These are phyloP conservation scores for Ostreobium quekettii DNA, from an alignment of 139 green algal species.

Conservation along the genomic window DNA sequence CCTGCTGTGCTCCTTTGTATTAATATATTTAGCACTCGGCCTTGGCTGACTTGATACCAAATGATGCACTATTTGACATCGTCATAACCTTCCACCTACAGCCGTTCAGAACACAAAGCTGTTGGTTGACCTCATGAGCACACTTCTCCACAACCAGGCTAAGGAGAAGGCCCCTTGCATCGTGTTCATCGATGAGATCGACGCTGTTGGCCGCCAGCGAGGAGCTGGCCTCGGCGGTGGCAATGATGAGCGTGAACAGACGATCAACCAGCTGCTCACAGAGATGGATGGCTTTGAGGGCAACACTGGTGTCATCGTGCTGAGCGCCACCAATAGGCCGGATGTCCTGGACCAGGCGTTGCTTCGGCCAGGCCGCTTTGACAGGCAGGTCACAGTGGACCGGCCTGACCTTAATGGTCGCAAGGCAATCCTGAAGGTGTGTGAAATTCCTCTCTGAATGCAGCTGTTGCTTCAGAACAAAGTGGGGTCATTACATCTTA, in stretches of 20 bases:
- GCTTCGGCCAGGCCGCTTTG: conserved; percentile 94
- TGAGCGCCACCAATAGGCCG: conserved; percentile 94
- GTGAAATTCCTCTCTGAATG: conserved; percentile 21
- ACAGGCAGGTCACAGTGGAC: conserved; percentile 91
- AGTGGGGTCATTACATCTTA: no score
- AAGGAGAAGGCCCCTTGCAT: conserved; percentile 99
- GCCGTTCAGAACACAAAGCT: no score
- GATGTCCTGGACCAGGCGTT: conserved; percentile 97
- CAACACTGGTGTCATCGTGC: conserved; percentile 97
- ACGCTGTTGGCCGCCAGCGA: conserved; percentile 90
- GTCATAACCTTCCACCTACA: no score
- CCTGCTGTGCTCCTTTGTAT: no score
- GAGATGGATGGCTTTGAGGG: conserved; percentile 98
- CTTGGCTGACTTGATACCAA: no score
- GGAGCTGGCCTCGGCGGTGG: conserved; percentile 90
- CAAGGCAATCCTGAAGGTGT: conserved; percentile 76
- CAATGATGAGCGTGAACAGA: conserved; percentile 95
- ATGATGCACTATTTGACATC: no score
- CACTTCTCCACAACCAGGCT: conserved; percentile 34
- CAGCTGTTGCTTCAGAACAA: no score
- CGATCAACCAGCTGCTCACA: conserved; percentile 79
- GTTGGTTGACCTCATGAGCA: no score
- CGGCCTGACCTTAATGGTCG: conserved; percentile 82
- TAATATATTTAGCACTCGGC: no score
- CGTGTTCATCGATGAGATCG: conserved; percentile 99